A percentile compares a stretch with the other conserved stretches of the same genome.
phyloP scores from a whole-genome alignment of 2,329 filamentous ascomycete genomes.

The Verticillium nonalfalfae region DNA sequence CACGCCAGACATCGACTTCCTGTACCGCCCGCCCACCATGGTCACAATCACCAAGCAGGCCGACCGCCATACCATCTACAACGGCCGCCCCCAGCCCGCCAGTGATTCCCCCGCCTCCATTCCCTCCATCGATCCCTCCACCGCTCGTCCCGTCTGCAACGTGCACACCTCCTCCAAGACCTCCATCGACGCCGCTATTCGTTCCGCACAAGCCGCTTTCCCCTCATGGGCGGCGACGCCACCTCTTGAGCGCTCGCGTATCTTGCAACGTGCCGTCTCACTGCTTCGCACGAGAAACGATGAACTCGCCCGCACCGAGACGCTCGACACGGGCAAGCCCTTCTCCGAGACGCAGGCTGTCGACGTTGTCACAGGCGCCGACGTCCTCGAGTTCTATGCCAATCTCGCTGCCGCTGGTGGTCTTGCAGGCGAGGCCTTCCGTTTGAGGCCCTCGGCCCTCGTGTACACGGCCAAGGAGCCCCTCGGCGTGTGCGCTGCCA shows the following conservation, averaged over 20 bases:
- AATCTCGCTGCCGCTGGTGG: conserved; percentile 73
- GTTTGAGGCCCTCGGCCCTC: conserved; percentile 69
- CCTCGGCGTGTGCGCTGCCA: conserved; percentile 77
- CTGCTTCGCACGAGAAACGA: conserved; percentile 73
- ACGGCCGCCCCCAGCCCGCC: conserved; percentile 59
- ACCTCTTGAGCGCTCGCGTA: conserved; percentile 66
- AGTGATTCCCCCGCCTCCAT: conserved; percentile 57
- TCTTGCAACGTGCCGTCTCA: conserved; percentile 69
- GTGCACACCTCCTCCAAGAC: conserved; percentile 62
- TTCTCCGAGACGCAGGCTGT: conserved; percentile 80
- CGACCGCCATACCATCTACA: conserved; percentile 61
- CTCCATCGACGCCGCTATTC: conserved; percentile 66
- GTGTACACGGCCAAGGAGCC: conserved; percentile 79
- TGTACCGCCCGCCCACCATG: not conserved
- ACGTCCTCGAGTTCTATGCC: conserved; percentile 83
- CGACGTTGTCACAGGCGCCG: conserved; percentile 75
- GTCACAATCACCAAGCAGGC: conserved; percentile 3
- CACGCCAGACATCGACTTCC: not conserved
- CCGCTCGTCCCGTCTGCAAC: conserved; percentile 59
- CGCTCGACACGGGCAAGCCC: conserved; percentile 79
- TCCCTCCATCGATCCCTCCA: conserved; percentile 68
- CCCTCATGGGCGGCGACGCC: conserved; percentile 70
- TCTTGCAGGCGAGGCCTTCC: conserved; percentile 72
- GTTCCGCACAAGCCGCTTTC: conserved; percentile 67
- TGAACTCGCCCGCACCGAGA: conserved; percentile 72